These are phyloP conservation scores for Lyophyllum semitale DNA, from an alignment of 768 basidiomycete species.

Conservation along the genomic window DNA sequence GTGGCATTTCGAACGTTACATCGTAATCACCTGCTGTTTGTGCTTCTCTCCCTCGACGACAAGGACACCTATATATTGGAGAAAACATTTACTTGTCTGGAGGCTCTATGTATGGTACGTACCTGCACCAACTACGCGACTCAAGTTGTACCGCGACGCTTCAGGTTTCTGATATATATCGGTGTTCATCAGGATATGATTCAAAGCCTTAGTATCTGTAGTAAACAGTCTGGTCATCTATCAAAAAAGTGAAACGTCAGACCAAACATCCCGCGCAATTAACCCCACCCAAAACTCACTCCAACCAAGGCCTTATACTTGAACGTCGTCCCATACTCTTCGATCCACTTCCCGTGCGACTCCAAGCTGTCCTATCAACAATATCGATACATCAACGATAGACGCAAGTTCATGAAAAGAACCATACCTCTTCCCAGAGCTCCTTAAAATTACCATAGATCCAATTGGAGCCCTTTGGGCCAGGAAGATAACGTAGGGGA, in stretches of 20 bases:
- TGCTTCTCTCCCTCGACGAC: conserved; percentile 51
- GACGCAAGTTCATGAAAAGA: background rate
- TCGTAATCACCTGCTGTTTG: conserved; percentile 39
- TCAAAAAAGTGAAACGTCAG: background rate
- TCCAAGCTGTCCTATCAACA: conserved; percentile 32
- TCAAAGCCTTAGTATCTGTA: conserved; percentile 46
- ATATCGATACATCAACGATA: too few relatives aligned
- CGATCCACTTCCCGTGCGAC: conserved; percentile 15
- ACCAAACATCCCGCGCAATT: conserved; percentile 28
- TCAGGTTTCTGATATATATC: conserved; percentile 60
- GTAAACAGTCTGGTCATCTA: conserved; percentile 13
- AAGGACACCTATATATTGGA: conserved; percentile 44
- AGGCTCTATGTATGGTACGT: too few relatives aligned
- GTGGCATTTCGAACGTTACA: background rate
- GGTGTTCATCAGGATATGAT: conserved; percentile 61
- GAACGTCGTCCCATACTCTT: conserved; percentile 14
- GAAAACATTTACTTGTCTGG: background rate
- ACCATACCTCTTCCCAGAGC: conserved; percentile 3
- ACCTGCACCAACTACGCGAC: conserved; percentile 46
- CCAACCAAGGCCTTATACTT: conserved; percentile 33
- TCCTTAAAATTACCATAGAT: conserved; percentile 50
- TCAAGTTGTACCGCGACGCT: conserved; percentile 34
- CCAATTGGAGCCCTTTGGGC: conserved; percentile 45
- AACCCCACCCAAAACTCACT: conserved; percentile 48
- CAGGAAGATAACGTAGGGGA: conserved; percentile 50